Base-by-base conservation (phyloP, 352 stramenopile species). In the Pythium aquatile region DNA sequence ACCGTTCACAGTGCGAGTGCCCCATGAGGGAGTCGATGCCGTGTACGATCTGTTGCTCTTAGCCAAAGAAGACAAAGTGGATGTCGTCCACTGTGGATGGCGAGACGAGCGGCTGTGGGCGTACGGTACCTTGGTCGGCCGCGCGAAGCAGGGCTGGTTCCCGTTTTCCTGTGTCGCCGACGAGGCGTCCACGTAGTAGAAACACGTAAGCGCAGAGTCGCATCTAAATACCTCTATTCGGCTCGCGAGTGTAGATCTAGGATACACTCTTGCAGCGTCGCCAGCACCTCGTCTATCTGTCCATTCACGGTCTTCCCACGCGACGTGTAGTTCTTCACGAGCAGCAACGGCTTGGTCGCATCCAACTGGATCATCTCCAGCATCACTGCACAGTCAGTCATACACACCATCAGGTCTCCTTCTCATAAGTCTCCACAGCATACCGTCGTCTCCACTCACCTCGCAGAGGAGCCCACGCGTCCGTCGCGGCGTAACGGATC, bases 401-500 rank as follows among this genome's bases (percentile, higher is more conserved):
- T 3, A 35, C 48, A 62, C 17, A 60, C 24, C n/a, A 58, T 42
- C 39, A 63, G 13, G 28, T 24, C 20, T 24, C 20, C 20, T 24
- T 24, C 20, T 24, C 20, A 24, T 53, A 30, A 66, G 37, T 66
- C 8, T 11, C 40, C 24, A 37, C 16, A 28, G 47, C 49, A 9
- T 24, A 35, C 16, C 30, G 32, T 42, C 17, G 17, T 11, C 28
- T 26, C 28, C 9, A 63, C 69, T 37, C 69, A 91, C 85, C 82
- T 84, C 77, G 74, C 44, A 92, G 52, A 1, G 86, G 83, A 13
- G 83, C 77, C 83, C 83, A 94, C 0, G 86, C 86, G 55, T 94
- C 86, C 8, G 86, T 93, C 9, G 86, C 86, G 3, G 84, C 86
- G 67, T 95, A 95, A 30, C 61, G 75, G 58, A 95, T 88, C 68